These are phyloP conservation scores for Tylopilus felleus DNA, from an alignment of 768 basidiomycete genomes.

Conservation along the genomic window DNA sequence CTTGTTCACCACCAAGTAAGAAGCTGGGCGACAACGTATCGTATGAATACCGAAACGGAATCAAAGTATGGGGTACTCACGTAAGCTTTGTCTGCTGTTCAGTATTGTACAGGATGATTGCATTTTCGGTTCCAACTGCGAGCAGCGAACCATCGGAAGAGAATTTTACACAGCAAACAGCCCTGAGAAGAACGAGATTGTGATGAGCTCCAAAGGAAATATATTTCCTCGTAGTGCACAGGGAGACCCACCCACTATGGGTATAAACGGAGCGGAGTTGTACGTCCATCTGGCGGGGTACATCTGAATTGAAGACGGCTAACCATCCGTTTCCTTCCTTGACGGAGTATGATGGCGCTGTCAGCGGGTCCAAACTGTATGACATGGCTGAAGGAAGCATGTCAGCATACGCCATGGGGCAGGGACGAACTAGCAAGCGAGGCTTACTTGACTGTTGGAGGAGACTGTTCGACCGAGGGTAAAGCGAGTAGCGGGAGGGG, in stretches of 20 bases:
- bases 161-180: conserved; percentile 32
- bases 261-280: conserved; percentile 66
- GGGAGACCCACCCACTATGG: conserved; percentile 68
- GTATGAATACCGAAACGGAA: not conserved
- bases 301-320: conserved; percentile 50
- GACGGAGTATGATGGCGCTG: conserved; percentile 28
- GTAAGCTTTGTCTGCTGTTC: conserved; percentile 26
- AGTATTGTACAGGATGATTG: conserved; percentile 29
- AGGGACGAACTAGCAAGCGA: not conserved
- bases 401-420: conserved; percentile 4
- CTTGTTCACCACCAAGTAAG: conserved; percentile 25
- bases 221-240: conserved; percentile 12
- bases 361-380: conserved; percentile 25
- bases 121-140: conserved; percentile 33
- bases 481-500: not conserved
- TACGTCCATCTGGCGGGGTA: conserved; percentile 48
- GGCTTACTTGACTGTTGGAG: conserved; percentile 4
- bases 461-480: not conserved
- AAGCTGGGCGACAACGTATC: conserved; percentile 18
- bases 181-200: conserved; percentile 14
- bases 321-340: conserved; percentile 54
- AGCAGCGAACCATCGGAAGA: conserved; percentile 31
- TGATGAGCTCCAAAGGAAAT: conserved; percentile 11
- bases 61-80: conserved; percentile 12
- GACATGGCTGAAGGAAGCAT: conserved; percentile 17